phyloP scores from a whole-genome alignment of 768 basidiomycete genomes.

The Agaricus blazei region DNA sequence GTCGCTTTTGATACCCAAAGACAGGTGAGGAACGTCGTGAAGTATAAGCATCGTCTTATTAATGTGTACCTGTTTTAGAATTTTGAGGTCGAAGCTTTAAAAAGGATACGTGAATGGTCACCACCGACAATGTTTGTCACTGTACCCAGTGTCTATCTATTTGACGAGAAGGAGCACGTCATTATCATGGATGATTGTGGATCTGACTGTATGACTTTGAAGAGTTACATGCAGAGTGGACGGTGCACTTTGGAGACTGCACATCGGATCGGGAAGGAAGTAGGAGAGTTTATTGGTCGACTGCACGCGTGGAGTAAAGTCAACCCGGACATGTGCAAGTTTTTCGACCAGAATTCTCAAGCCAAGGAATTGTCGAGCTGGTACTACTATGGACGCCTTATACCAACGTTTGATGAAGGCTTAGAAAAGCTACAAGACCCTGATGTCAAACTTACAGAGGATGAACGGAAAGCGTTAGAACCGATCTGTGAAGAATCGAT shows the following conservation, averaged over 20 bases:
- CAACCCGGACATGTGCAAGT: constrained; percentile 17
- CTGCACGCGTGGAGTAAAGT: constrained; percentile 47
- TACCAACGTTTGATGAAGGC: constrained; percentile 29
- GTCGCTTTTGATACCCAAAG: constrained; percentile 32
- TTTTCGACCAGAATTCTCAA: constrained; percentile 34
- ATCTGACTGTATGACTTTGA: constrained; percentile 30
- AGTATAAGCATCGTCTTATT: background rate
- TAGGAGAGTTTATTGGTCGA: constrained; percentile 51
- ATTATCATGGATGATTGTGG: constrained; percentile 67
- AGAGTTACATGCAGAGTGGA: constrained; percentile 32
- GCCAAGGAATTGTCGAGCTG: constrained; percentile 36
- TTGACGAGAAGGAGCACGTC: constrained; percentile 43
- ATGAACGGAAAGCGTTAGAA: constrained; percentile 25
- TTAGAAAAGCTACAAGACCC: constrained; percentile 36
- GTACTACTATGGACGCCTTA: constrained; percentile 40
- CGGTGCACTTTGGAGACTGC: constrained; percentile 24
- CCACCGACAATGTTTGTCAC: constrained; percentile 33
- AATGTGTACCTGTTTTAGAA: constrained; percentile 15
- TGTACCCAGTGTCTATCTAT: constrained; percentile 43
- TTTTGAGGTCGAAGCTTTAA: constrained; percentile 46
- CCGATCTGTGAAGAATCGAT: constrained; percentile 19
- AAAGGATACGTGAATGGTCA: constrained; percentile 32
- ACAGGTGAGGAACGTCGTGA: constrained; percentile 36
- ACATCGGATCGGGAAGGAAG: constrained; percentile 40
- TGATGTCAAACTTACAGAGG: constrained; percentile 30